Conservation (phyloP, 352 stramenopile species). For the Pythium scleroteichum region DNA sequence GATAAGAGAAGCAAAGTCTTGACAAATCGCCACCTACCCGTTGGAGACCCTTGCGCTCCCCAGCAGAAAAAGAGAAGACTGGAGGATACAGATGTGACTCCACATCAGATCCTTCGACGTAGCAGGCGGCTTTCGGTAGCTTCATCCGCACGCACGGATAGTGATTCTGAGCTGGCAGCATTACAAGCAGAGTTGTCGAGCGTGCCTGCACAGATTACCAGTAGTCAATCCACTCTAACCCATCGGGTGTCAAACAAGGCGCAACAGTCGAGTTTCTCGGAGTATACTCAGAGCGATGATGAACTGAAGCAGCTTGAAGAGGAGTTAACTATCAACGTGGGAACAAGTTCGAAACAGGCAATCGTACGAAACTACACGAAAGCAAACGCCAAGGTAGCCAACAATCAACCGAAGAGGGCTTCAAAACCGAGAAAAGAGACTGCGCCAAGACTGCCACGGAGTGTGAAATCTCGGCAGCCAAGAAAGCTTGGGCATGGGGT, state of each 20-base stretch:
- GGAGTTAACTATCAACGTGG: conserved; percentile 23
- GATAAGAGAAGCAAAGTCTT: too few species aligned
- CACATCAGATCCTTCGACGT: neutral
- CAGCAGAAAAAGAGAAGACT: neutral
- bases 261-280: conserved; percentile 27
- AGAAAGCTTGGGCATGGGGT: conserved; percentile 5
- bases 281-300: conserved; percentile 33
- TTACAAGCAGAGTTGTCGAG: conserved; percentile 26
- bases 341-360: neutral
- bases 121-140: conserved; percentile 16
- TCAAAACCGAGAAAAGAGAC: too few species aligned
- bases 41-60: too few species aligned
- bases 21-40: too few species aligned
- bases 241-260: neutral
- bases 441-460: too few species aligned
- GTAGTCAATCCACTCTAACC: neutral
- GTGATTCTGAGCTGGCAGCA: conserved; percentile 34
- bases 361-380: neutral
- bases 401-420: too few species aligned
- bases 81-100: neutral
- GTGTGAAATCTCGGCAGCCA: neutral
- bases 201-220: neutral
- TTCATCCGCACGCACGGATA: conserved; percentile 27
- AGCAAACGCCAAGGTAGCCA: neutral
- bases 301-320: conserved; percentile 35